Percentiles rank a stretch among this genome's conserved stretches.
Conservation (phyloP, 1,284 basidiomycete species). For the Cystobasidium slooffiae region DNA sequence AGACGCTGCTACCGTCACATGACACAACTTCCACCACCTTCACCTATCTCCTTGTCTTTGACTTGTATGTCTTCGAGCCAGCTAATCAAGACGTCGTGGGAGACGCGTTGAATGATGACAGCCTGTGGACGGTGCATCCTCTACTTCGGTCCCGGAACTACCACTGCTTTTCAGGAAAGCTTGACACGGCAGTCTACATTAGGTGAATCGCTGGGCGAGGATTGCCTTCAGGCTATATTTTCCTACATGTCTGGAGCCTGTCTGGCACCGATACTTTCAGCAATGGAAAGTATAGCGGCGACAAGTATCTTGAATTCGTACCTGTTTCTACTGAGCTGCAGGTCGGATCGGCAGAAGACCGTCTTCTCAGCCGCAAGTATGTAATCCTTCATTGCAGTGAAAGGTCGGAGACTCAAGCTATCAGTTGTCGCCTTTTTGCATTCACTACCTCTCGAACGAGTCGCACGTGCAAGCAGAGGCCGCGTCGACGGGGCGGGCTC, state of each 20-base stretch:
- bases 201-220: conserved; percentile 14
- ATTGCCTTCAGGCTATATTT: conserved; percentile 13
- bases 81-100: conserved; percentile 24
- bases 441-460: too few relatives aligned
- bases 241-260: conserved; percentile 21
- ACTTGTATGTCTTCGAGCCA: conserved; percentile 33
- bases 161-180: conserved; percentile 29
- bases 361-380: conserved; percentile 29
- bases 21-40: conserved; percentile 36
- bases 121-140: conserved; percentile 19
- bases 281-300: conserved; percentile 2
- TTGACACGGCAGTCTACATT: conserved; percentile 25
- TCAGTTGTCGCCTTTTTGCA: too few relatives aligned
- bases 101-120: conserved; percentile 21
- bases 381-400: conserved; percentile 17
- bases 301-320: conserved; percentile 18
- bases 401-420: too few relatives aligned
- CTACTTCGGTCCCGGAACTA: conserved; percentile 9
- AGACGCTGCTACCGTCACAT: conserved; percentile 33
- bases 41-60: conserved; percentile 20
- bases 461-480: too few relatives aligned
- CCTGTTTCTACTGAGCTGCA: conserved; percentile 31
- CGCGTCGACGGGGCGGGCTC: too few relatives aligned
- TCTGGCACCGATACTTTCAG: conserved; percentile 24
- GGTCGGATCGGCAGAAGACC: conserved; percentile 17